A percentile compares a stretch with the other conserved stretches of the same genome.
Evolutionary conservation across 1,284 basidiomycete species (phyloP).

Genomic region (Puccinia triticina): DNA sequence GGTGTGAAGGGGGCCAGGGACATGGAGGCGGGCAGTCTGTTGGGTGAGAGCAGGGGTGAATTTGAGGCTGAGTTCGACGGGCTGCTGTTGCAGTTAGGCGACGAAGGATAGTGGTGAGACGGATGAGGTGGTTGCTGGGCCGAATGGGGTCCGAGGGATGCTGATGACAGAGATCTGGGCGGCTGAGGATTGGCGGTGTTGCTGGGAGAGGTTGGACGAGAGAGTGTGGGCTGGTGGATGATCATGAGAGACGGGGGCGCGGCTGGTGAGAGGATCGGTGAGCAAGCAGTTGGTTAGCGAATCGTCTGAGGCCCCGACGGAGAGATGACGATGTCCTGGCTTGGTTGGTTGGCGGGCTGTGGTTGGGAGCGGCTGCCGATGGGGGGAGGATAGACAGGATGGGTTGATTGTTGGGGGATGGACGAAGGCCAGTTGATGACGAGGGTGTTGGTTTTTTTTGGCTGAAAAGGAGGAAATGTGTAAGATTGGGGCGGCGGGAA

Average conservation of each 20-base stretch:
- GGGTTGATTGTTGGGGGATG: no score
- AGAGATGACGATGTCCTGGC: no score
- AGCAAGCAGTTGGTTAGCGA: neutral
- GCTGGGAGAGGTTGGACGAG: neutral
- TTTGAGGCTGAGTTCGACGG: neutral
- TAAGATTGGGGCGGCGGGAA: no score
- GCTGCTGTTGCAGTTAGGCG: neutral
- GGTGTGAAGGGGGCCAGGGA: constrained; percentile 13
- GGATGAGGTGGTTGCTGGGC: neutral
- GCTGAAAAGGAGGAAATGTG: no score
- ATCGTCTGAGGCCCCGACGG: no score
- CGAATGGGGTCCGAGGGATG: neutral
- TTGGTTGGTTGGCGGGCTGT: no score
- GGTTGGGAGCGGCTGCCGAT: no score
- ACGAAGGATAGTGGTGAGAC: neutral
- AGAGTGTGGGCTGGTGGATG: neutral
- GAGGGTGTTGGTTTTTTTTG: no score
- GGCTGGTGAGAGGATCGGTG: neutral
- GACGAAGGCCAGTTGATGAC: no score
- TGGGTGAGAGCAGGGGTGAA: constrained; percentile 6
- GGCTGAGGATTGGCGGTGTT: neutral
- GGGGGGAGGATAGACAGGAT: no score
- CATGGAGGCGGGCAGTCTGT: neutral
- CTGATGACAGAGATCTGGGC: neutral
- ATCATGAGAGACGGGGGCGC: neutral